Evolutionary conservation across 371 early-diverging fungal genomes (phyloP), one percentile per base, ranked within the genome.

Genomic region (Lichtheimia corymbifera): DNA sequence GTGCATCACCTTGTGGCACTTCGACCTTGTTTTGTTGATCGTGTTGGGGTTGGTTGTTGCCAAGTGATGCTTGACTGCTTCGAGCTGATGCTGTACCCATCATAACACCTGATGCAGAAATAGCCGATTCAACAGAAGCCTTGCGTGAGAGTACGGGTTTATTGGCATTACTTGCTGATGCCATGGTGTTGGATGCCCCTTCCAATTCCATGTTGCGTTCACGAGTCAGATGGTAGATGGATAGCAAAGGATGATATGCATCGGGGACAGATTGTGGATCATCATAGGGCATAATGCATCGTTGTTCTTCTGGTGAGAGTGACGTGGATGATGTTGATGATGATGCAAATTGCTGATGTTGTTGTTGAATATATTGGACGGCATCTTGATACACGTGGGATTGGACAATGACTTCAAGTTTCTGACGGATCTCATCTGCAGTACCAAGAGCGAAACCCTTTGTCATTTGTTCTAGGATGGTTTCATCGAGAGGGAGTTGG

Each of bases 381-480:
- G 80, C 80, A 15, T 68, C 51, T 12, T 71, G 64, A 50, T 79
- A 79, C 28, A 64, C 64, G 3, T 62, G 66, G 1, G 77, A 74
- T 22, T 70, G 65, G 15, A 93, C 73, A 27, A 89, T 82, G 15
- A 81, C 62, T 43, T 85, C 81, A 6, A 92, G 59, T 4, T 83
- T 76, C 14, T 69, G 59, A 54, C 80, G 72, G 50, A 91, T 89
- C 54, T 91, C 87, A 15, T 91, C 87, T 6, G 85, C 81, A 0
- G 88, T 77, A 20, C 95, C 95, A 72, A 95, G 87, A 15, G 90
- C 91, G 64, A 95, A 95, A 3, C 93, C 95, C 4, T 68, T 65
- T 0, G 87, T 74, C 91, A 96, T 94, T 54, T 86, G 81, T 6
- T 85, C 83, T 22, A 96, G 78, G 5, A 93, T 86, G 14, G 83